Base-by-base conservation (phyloP, 2,329 filamentous ascomycete species). In the Metarhizium rileyi region DNA sequence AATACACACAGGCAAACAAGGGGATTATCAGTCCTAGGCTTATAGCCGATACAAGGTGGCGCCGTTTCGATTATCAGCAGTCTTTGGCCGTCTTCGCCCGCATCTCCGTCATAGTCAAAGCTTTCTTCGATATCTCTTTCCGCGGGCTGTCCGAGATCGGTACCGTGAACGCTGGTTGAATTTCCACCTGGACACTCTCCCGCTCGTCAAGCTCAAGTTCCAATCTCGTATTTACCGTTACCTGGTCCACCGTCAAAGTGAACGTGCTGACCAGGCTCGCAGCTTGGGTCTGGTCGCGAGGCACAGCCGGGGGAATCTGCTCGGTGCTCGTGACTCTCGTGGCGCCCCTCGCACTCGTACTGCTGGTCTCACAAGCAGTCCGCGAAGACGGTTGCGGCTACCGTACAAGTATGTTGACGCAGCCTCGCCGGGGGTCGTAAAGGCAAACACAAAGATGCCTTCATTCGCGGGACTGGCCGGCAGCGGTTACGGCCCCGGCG, bases 191-290 rank as follows among this genome's bases (percentile, higher is more conserved):
- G 81, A 90, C 58, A 87, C 80, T 5, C 67, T 95, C 23, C 87
- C 88, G 12, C 71, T 75, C 46, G 76, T 87, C 59, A 86, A 84
- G 60, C 80, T 84, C 62, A 74, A 77, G 48, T 70, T 87, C 8
- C 89, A 95, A 67, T 83, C 83, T 35, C 80, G 82, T 50, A 81
- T 95, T 55, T 94, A 93, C 63, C 77, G 76, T 43, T 87, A 84
- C 55, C 74, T 94, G 50, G 70, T 90, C 54, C 73, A 75, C 57
- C 78, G 79, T 46, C 83, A 88, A 66, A 72, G 69, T 44, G 76
- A 70, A 57, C 73, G 76, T 53, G 66, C 68, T 56, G 70, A 75
- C 55, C 70, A 71, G 62, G 71, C 66, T 55, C 67, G 70, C 45
- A 63, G 76, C 53, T 59, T 76, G 53, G 72, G 76, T 56, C 56